These are phyloP conservation scores for Nicotiana knightiana DNA, from an alignment of 257 asterid species.

Conservation along the genomic window DNA sequence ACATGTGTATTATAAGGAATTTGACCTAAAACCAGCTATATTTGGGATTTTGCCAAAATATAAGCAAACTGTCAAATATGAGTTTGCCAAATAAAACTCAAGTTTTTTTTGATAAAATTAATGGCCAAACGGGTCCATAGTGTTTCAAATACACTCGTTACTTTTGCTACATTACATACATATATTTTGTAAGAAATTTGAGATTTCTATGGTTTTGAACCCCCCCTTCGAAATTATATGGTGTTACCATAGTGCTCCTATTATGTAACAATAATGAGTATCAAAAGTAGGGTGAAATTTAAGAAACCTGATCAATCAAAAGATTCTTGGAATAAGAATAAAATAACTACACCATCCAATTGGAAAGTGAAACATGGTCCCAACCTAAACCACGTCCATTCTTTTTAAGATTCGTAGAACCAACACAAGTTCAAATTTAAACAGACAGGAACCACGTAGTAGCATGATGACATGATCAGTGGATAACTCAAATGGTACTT, in stretches of 20 bases:
- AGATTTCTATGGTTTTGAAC: neutral
- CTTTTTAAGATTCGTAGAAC: conserved; percentile 7
- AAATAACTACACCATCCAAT: neutral
- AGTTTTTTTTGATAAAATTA: too few relatives aligned
- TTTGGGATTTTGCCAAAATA: too few relatives aligned
- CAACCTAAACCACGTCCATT: neutral
- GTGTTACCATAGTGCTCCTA: neutral
- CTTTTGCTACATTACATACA: neutral
- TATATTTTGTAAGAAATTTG: neutral
- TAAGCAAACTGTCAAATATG: too few relatives aligned
- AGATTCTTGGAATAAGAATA: neutral
- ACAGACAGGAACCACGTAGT: neutral
- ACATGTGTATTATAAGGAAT: too few relatives aligned
- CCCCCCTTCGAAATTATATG: neutral
- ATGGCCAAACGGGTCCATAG: neutral
- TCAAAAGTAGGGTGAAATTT: neutral
- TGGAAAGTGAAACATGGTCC: conserved; percentile 3
- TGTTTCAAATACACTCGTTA: neutral
- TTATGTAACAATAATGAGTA: neutral
- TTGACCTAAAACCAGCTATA: too few relatives aligned
- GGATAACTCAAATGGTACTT: neutral
- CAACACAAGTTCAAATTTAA: conserved; percentile 18
- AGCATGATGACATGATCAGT: neutral
- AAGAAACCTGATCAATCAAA: neutral
- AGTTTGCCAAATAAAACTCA: too few relatives aligned